These are phyloP conservation scores for Yarrowia deformans DNA, from an alignment of 805 yeast species.

Conservation along the genomic window DNA sequence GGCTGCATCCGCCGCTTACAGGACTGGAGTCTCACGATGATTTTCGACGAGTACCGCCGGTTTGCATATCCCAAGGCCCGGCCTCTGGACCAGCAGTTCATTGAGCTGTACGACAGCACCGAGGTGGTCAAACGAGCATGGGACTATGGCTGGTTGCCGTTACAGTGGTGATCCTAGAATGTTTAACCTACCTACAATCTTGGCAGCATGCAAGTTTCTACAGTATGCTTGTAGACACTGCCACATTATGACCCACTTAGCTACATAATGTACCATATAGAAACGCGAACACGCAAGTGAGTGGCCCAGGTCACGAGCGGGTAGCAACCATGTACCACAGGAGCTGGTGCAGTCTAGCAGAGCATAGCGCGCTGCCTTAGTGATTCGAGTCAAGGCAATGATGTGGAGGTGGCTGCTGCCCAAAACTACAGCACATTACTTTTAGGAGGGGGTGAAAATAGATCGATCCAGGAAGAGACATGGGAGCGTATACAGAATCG, in stretches of 20 bases:
- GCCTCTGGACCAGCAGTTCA: slow-evolving; percentile 94
- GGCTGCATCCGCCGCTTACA: slow-evolving; percentile 91
- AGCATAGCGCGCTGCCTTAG: too few relatives aligned
- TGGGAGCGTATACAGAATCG: too few relatives aligned
- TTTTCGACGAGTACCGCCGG: slow-evolving; percentile 92
- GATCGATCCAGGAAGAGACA: too few relatives aligned
- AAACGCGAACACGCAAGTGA: slow-evolving; percentile 9
- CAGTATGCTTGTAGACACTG: background rate
- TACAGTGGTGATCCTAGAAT: slow-evolving; percentile 11
- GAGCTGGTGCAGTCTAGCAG: too few relatives aligned
- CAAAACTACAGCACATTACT: too few relatives aligned
- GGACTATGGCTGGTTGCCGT: slow-evolving; percentile 31
- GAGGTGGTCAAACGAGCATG: slow-evolving; percentile 54
- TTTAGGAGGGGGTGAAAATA: too few relatives aligned
- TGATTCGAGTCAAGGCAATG: too few relatives aligned
- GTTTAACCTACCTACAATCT: background rate
- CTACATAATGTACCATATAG: slow-evolving; percentile 9
- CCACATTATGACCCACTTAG: background rate
- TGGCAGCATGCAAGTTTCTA: background rate
- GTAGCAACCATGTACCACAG: background rate
- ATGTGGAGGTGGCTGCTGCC: too few relatives aligned
- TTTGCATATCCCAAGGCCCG: slow-evolving; percentile 96
- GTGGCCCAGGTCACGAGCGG: background rate
- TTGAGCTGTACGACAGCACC: slow-evolving; percentile 81
- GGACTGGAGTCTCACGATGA: slow-evolving; percentile 91